These are phyloP conservation scores for Leccinum colubrinum DNA, from an alignment of 1,284 basidiomycete genomes.

Conservation along the genomic window DNA sequence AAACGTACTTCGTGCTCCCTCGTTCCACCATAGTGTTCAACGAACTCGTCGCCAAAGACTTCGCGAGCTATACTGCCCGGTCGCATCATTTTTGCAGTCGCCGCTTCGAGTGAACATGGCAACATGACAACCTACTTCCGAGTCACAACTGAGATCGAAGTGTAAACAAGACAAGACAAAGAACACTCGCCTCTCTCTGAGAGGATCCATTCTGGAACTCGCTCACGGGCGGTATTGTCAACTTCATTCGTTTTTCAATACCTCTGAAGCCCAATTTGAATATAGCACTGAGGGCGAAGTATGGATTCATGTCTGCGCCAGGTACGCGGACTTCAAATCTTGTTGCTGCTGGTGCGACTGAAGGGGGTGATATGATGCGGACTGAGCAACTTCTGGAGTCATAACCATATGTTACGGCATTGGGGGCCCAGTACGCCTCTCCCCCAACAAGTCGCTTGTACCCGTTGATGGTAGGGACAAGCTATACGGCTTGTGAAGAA, in stretches of 20 bases:
- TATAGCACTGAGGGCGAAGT: conserved; percentile 84
- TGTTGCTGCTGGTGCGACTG: conserved; percentile 76
- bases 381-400: conserved; percentile 92
- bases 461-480: conserved; percentile 95
- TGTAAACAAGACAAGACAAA: neutral
- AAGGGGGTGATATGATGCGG: conserved; percentile 89
- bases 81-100: conserved; percentile 78
- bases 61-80: conserved; percentile 81
- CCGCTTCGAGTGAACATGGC: conserved; percentile 75
- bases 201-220: conserved; percentile 32
- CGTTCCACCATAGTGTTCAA: conserved; percentile 93
- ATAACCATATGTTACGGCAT: conserved; percentile 91
- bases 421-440: conserved; percentile 94
- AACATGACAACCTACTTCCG: conserved; percentile 62
- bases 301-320: conserved; percentile 94
- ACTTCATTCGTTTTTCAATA: conserved; percentile 71
- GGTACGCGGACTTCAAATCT: conserved; percentile 92
- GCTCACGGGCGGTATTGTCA: conserved; percentile 75
- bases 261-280: conserved; percentile 87
- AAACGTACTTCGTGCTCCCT: conserved; percentile 84
- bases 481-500: conserved; percentile 36
- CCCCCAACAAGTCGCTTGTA: conserved; percentile 97
- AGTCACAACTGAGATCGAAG: neutral
- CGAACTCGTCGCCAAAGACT: conserved; percentile 85
- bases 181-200: conserved; percentile 34